Base-by-base conservation (phyloP, 805 yeast species). In the Ogataea degrootiae region DNA sequence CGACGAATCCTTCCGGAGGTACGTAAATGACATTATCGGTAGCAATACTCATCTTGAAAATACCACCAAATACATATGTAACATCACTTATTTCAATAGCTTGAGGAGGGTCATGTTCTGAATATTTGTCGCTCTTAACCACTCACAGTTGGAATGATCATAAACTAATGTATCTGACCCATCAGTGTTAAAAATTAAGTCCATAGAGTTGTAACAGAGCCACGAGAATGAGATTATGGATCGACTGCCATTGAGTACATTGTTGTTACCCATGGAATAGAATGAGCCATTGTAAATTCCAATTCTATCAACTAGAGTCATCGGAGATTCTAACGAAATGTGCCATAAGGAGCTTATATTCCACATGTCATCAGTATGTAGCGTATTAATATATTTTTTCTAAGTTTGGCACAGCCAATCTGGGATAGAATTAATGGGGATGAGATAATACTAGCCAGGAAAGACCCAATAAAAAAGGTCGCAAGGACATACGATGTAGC, bases 131-230 rank as follows among this genome's bases (percentile, higher is more conserved):
- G 62, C 53, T 2, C 56, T 51, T 14, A 70, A 62, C 77, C 77
- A 73, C 14, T 60, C 38, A 1, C 57, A 48, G 36, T 67, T 58
- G 2, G 71, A 52, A 40, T 61, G 61, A 58, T 75, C 76, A 78
- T 81, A 79, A 2, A 71, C 61, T 35, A 55, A 49, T 1, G 55
- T 34, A 2, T 44, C 14, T 12, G 51, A 45, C 12, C 56, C 51
- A 3, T 58, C 52, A 6, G 63, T 54, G 1, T 64, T 63, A 46
- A 81, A 72, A 0, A 75, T 56, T 48, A 72, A 79, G 14, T 76
- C 75, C 0, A 62, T 57, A 3, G 60, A 68, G 37, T 72, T 61
- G 37, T 75, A 57, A 2, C 71, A 53, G 46, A 67, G 61, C 1
- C 55, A 49, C 3, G 59, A 39, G 4, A 57, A 40, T 1, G 52